Conservation (phyloP, 192 early-diverging fungal species). For the Coemansia aciculifera region DNA sequence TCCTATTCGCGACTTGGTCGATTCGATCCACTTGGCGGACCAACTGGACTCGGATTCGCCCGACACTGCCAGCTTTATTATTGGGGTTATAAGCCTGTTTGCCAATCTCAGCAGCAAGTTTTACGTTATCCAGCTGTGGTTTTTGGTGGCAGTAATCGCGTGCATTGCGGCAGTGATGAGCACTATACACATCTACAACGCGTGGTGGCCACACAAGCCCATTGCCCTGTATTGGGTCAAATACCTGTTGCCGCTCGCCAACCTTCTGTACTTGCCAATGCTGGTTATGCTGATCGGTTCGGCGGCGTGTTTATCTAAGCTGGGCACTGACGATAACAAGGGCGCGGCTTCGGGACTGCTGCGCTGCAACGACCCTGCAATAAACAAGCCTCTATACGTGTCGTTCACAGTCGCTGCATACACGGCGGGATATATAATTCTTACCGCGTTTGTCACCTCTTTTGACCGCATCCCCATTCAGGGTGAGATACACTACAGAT, state of each 20-base stretch:
- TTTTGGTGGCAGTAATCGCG: slow-evolving; percentile 40
- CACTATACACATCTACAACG: slow-evolving; percentile 45
- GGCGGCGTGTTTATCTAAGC: slow-evolving; percentile 54
- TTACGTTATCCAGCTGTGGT: slow-evolving; percentile 56
- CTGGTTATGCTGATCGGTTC: slow-evolving; percentile 60
- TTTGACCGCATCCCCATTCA: slow-evolving; percentile 67
- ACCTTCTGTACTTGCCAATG: slow-evolving; percentile 58
- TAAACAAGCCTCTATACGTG: slow-evolving; percentile 62
- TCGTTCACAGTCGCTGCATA: slow-evolving; percentile 62
- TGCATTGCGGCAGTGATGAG: slow-evolving; percentile 31
- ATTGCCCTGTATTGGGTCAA: slow-evolving; percentile 57
- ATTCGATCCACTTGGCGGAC: slow-evolving; percentile 38
- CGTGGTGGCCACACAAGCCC: slow-evolving; percentile 35
- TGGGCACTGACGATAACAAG: slow-evolving; percentile 30
- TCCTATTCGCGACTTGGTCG: slow-evolving; percentile 72
- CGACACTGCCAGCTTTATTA: slow-evolving; percentile 47
- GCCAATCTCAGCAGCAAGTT: slow-evolving; percentile 52
- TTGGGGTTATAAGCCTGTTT: slow-evolving; percentile 53
- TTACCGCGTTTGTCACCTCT: slow-evolving; percentile 70
- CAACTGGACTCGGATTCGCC: slow-evolving; percentile 12
- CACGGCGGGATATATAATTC: slow-evolving; percentile 62
- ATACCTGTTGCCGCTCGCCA: slow-evolving; percentile 54
- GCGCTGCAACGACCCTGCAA: slow-evolving; percentile 55
- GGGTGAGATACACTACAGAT: slow-evolving; percentile 72
- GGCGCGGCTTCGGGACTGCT: slow-evolving; percentile 43